Evolutionary conservation across 139 green algal genomes (phyloP), one percentile per base, ranked within the genome.

Genomic region (Micromonas commoda): DNA sequence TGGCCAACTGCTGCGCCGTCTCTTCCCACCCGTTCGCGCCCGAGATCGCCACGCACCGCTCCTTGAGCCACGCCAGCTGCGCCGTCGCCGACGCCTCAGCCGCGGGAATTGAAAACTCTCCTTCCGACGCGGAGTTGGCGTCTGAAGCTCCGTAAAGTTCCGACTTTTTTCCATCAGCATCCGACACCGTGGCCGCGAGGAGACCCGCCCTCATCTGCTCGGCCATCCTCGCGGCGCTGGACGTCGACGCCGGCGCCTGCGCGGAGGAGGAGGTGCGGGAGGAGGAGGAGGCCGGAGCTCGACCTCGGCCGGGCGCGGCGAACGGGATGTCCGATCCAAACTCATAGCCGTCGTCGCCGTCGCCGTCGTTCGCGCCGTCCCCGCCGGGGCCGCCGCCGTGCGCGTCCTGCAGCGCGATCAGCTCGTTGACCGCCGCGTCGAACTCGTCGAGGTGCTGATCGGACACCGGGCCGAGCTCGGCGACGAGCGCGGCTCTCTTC

Each of bases 41-140:
- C n/a, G 28, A 26, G 64, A 71, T n/a, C 23, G 23, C 33, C 23
- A 51, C 28, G 28, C 64, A 71, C 33, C 45, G 24, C 64, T 23
- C 33, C n/a, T 71, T 71, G 4, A 71, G 28, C 64, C 64, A 71
- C n/a, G n/a, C 45, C 64, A 71, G 64, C 33, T 71, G 64, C 64
- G 24, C 33, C n/a, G 24, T 71, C 64, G 28, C 64, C 28, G 23
- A 21, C 13, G 13, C 23, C 16, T 71, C 64, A 4, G 45, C 45
- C 45, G 45, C 9, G 16, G 45, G n/a, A n/a, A n/a, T n/a, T n/a
- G n/a, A n/a, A n/a, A n/a, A n/a, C n/a, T n/a, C n/a, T n/a, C n/a
- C n/a, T n/a, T n/a, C n/a, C n/a, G n/a, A n/a, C n/a, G n/a, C n/a
- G n/a, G n/a, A n/a, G n/a, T n/a, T n/a, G n/a, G n/a, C n/a, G n/a